Conservation (phyloP, 768 basidiomycete genomes). For the Glaciozyma martinii region DNA sequence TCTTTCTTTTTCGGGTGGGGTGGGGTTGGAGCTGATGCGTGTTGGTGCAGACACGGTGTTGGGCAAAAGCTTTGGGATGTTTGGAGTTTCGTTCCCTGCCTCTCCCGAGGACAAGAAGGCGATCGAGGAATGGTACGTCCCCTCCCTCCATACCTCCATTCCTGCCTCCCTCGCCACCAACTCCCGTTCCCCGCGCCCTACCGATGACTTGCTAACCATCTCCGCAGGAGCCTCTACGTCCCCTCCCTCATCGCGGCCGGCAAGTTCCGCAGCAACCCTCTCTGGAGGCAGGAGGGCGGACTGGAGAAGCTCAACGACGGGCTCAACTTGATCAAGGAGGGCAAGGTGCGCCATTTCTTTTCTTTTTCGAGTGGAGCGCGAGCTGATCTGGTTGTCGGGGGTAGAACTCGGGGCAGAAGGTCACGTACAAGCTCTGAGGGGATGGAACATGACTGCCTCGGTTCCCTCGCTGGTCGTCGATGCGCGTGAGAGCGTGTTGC, state of each 20-base stretch:
- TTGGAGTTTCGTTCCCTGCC: background rate
- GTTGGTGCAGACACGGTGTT: slow-evolving; percentile 1
- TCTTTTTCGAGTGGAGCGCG: background rate
- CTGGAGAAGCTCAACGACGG: slow-evolving; percentile 18
- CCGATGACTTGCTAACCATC: background rate
- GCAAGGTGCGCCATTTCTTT: slow-evolving; percentile 5
- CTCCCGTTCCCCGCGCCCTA: background rate
- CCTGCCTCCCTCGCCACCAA: background rate
- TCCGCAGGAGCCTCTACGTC: background rate
- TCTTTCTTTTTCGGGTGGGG: background rate
- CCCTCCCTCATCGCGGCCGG: slow-evolving; percentile 9
- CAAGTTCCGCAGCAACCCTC: slow-evolving; percentile 18
- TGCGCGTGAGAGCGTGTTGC: too few relatives aligned
- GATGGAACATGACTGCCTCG: too few relatives aligned
- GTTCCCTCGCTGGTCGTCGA: too few relatives aligned
- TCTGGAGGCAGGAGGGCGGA: slow-evolving; percentile 9
- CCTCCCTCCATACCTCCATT: background rate
- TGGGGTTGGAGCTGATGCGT: background rate
- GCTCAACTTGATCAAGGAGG: slow-evolving; percentile 10
- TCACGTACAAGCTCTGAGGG: background rate
- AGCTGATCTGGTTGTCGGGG: too few relatives aligned
- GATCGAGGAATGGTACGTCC: slow-evolving; percentile 4
- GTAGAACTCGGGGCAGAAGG: slow-evolving; percentile 9
- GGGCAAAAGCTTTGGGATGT: slow-evolving; percentile 1
- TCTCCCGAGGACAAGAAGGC: slow-evolving; percentile 3